Conservation (phyloP, 2,329 filamentous ascomycete genomes). For the Phaeosphaeria sp. region DNA sequence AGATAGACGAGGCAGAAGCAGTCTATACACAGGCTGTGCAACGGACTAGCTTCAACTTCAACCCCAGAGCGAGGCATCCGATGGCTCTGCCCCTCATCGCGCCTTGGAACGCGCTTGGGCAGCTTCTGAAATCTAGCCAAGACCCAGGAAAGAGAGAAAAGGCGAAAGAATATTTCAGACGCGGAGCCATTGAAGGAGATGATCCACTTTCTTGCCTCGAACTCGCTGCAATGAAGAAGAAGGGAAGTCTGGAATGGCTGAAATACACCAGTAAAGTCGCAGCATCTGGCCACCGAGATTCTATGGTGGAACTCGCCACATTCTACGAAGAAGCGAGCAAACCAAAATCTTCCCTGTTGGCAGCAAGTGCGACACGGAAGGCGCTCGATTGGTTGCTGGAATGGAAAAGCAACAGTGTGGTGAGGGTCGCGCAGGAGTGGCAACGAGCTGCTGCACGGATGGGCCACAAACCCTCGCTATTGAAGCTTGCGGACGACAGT, state of each 20-base stretch:
- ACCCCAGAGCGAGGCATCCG: constrained; percentile 22
- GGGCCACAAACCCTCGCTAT: constrained; percentile 38
- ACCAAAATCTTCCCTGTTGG: constrained; percentile 12
- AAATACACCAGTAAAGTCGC: constrained; percentile 55
- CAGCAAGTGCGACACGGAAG: constrained; percentile 15
- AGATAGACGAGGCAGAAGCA: constrained; percentile 23
- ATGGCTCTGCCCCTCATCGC: constrained; percentile 33
- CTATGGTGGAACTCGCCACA: constrained; percentile 46
- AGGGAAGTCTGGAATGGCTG: constrained; percentile 48
- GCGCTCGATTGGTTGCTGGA: constrained; percentile 33
- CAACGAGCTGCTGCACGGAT: constrained; percentile 30
- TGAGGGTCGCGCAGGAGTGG: constrained; percentile 39
- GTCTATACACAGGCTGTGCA: constrained; percentile 33
- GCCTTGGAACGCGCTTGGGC: constrained; percentile 43
- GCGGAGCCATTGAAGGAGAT: constrained; percentile 49
- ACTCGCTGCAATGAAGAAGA: constrained; percentile 37
- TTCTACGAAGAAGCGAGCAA: constrained; percentile 50
- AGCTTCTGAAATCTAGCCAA: constrained; percentile 23
- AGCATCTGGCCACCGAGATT: constrained; percentile 47
- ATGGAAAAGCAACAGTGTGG: constrained; percentile 22
- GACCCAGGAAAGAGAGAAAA: constrained; percentile 19
- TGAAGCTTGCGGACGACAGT: constrained; percentile 31
- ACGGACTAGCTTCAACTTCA: constrained; percentile 18
- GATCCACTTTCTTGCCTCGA: constrained; percentile 54
- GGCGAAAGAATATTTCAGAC: constrained; percentile 42